These are phyloP conservation scores for Claviceps africana DNA, from an alignment of 2,329 filamentous ascomycete species.

Conservation along the genomic window DNA sequence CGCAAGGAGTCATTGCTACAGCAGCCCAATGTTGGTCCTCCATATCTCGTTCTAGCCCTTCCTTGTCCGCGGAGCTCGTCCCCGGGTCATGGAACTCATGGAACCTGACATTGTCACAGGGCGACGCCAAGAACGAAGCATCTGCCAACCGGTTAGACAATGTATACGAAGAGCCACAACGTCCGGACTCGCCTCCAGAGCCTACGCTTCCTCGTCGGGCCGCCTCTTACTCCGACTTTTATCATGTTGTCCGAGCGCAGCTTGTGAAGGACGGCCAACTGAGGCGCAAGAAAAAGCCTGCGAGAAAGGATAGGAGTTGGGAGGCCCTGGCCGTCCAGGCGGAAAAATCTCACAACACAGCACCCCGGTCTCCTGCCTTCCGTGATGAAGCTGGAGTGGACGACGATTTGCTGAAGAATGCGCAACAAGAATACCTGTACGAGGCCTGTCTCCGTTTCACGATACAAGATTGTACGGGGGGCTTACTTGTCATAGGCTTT, in stretches of 20 bases:
- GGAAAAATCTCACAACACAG: constrained; percentile 13
- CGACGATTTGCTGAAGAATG: constrained; percentile 60
- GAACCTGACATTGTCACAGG: constrained; percentile 27
- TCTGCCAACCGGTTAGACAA: constrained; percentile 43
- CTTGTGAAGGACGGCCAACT: constrained; percentile 33
- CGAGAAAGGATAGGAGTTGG: constrained; percentile 29
- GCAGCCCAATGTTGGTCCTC: constrained; percentile 42
- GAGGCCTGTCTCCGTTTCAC: constrained; percentile 14
- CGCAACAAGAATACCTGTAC: constrained; percentile 73
- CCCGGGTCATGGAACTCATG: neutral
- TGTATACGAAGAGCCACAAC: constrained; percentile 42
- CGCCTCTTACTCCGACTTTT: constrained; percentile 65
- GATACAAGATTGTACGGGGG: neutral
- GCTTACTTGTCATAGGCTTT: constrained; percentile 40
- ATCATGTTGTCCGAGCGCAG: constrained; percentile 46
- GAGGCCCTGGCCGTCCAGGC: constrained; percentile 30
- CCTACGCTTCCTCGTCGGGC: constrained; percentile 52
- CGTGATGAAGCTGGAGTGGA: constrained; percentile 33
- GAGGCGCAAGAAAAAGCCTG: constrained; percentile 23
- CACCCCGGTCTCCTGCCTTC: constrained; percentile 1
- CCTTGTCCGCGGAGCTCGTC: neutral
- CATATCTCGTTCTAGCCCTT: neutral
- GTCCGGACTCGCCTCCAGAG: constrained; percentile 47
- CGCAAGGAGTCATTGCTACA: constrained; percentile 58
- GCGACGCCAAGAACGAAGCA: constrained; percentile 32